Evolutionary conservation across 305 asterid species (phyloP).

Genomic region (Fraxinus dipetala): DNA sequence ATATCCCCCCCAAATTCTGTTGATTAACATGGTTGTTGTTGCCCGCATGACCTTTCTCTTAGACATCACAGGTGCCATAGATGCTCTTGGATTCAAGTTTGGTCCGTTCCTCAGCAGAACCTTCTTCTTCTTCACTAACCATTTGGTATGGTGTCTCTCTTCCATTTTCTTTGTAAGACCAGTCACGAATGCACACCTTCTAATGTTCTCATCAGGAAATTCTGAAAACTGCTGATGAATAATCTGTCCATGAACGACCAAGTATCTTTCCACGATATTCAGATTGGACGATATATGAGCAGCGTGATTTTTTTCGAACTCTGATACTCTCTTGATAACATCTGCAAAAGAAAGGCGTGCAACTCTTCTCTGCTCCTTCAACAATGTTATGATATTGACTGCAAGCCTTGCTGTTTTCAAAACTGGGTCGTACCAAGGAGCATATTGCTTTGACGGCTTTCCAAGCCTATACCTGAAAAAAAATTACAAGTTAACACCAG

Average conservation of each 20-base stretch:
- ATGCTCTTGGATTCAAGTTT: conserved; percentile 84
- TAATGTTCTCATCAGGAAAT: conserved; percentile 74
- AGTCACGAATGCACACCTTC: conserved; percentile 61
- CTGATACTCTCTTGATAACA: conserved; percentile 69
- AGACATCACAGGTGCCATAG: conserved; percentile 63
- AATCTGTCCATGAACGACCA: conserved; percentile 91
- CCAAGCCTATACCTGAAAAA: conserved; percentile 92
- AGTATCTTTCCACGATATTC: conserved; percentile 56
- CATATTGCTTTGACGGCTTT: conserved; percentile 82
- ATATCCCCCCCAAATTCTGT: conserved; percentile 88
- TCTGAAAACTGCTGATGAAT: conserved; percentile 87
- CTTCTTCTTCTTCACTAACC: conserved; percentile 91
- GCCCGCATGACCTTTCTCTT: conserved; percentile 94
- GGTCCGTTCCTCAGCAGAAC: conserved; percentile 44
- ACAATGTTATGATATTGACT: conserved; percentile 65
- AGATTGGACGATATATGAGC: conserved; percentile 70
- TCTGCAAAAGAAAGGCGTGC: conserved; percentile 82
- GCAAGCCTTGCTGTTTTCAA: conserved; percentile 79
- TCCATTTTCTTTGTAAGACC: conserved; percentile 84
- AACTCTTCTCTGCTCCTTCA: conserved; percentile 74
- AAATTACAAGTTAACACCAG: conserved; percentile 14
- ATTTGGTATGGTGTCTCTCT: conserved; percentile 83
- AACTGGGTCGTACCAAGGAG: conserved; percentile 87
- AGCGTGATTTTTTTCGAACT: conserved; percentile 43
- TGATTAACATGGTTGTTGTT: conserved; percentile 77